Evolutionary conservation across 2,329 filamentous ascomycete genomes (phyloP), one percentile per base, ranked within the genome.

Genomic region (Phialocephala subalpina): DNA sequence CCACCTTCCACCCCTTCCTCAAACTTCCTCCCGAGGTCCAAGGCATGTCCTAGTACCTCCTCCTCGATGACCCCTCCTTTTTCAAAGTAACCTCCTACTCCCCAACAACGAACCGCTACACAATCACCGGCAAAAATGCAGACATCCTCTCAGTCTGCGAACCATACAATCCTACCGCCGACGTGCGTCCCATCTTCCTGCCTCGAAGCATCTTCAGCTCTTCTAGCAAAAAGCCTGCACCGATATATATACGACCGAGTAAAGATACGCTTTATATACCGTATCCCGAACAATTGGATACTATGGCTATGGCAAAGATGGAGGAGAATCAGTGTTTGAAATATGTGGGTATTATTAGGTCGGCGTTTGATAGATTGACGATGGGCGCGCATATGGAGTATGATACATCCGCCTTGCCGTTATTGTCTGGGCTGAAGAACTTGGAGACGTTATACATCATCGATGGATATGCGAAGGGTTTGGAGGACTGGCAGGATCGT

Each of bases 241-340:
- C 45, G 11, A 49, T 49, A 8, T 49, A 49, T 25, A 49, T 49
- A 20, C 45, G 45, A 20, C 45, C 45, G 20, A 49, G 45, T n/a
- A 49, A 49, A 49, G 45, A 49, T n/a, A 49, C 22, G 20, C 45
- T 49, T 49, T 49, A 49, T 27, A 22, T 49, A 20, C 45, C 45
- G 9, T 27, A 49, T 9, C 20, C 45, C 18, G 20, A 49, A 11
- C 45, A 49, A 22, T 22, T 49, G 11, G 45, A 49, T 25, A 27
- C 45, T 7, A 27, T 27, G 22, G 45, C n/a, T 6, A 49, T 49
- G 45, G 45, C 45, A 12, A 49, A 49, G n/a, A 49, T 27, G n/a
- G 20, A 49, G 20, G 45, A 22, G 7, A 49, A 49, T 25, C 45
- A 49, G 11, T 49, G 45, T 27, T 12, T 49, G 11, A 49, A n/a